Conservation (phyloP, 2,329 filamentous ascomycete genomes). For the Knoxdaviesia capensis region DNA sequence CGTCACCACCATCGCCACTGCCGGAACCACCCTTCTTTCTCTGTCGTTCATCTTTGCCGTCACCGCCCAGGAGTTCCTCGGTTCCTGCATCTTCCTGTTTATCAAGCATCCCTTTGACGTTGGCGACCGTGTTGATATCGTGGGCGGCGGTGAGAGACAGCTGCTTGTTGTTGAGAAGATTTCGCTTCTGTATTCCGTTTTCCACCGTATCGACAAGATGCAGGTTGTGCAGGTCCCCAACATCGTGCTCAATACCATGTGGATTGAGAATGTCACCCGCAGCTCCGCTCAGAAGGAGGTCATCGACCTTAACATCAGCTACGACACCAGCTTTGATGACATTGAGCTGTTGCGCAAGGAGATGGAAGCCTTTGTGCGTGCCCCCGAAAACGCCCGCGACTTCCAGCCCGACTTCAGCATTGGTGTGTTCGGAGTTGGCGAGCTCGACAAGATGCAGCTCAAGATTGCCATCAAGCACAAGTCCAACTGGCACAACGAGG, state of each 20-base stretch:
- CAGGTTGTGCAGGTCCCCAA: constrained; percentile 69
- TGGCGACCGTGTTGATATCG: constrained; percentile 78
- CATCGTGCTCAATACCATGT: constrained; percentile 76
- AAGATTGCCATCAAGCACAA: constrained; percentile 79
- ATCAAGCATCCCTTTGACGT: constrained; percentile 98
- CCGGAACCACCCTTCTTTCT: constrained; percentile 79
- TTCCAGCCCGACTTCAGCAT: constrained; percentile 73
- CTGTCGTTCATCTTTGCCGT: constrained; percentile 92
- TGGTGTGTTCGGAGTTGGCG: constrained; percentile 56
- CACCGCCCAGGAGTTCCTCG: constrained; percentile 86
- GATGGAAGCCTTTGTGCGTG: constrained; percentile 65
- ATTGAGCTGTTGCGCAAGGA: constrained; percentile 69
- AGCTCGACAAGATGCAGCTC: constrained; percentile 74
- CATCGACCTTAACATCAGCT: constrained; percentile 61
- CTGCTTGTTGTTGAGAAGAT: constrained; percentile 80
- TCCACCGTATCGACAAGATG: constrained; percentile 64
- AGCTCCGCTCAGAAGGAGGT: constrained; percentile 83
- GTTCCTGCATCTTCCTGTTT: constrained; percentile 95
- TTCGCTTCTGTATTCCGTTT: constrained; percentile 80
- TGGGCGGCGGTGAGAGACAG: constrained; percentile 26
- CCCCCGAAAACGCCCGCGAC: constrained; percentile 73
- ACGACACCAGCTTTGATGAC: constrained; percentile 76
- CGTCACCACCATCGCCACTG: constrained; percentile 67
- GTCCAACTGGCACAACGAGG: constrained; percentile 78
- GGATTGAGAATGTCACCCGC: constrained; percentile 85